Conservation (phyloP, 176 grass and related monocot species). For the bread wheat (Triticum aestivum) region IWGSC_CS_RefSeq_v2.1 NC_057812.1:663497854-663498353, state of each 20-base stretch:
- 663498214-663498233: neutral
- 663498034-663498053: slow-evolving; percentile 19
- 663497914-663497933: slow-evolving; percentile 36
- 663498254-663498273: neutral
- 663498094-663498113: slow-evolving; percentile 40
- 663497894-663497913: slow-evolving; percentile 51
- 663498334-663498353: neutral
- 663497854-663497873: slow-evolving; percentile 43
- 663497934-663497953: slow-evolving; percentile 46
- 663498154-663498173: slow-evolving; percentile 6
- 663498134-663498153: slow-evolving; percentile 28
- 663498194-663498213: neutral
- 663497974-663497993: slow-evolving; percentile 29
- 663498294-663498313: too few species aligned
- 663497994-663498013: neutral
- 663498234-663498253: too few species aligned
- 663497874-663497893: slow-evolving; percentile 44
- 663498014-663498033: neutral
- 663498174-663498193: slow-evolving; percentile 30
- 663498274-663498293: neutral
- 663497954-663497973: slow-evolving; percentile 60
- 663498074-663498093: slow-evolving; percentile 45
- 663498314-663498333: neutral
- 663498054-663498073: slow-evolving; percentile 3
- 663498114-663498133: neutral